Evolutionary conservation across 148 eudicot species (phyloP).

Genomic region (Euryodendron excelsum): DNA sequence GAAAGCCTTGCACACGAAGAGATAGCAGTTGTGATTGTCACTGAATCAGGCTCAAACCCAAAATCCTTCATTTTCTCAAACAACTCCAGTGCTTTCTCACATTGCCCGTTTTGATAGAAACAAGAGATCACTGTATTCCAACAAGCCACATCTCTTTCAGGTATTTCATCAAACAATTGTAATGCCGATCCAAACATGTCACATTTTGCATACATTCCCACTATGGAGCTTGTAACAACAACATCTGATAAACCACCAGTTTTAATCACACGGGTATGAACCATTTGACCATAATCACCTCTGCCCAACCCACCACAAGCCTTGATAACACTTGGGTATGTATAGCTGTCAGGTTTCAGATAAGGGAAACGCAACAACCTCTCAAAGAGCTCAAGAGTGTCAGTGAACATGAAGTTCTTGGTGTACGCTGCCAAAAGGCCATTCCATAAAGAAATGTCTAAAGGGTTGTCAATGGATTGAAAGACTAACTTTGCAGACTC

Average conservation of each 20-base stretch:
- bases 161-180: conserved; percentile 4
- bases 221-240: conserved; percentile 3
- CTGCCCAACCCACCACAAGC: conserved; percentile 35
- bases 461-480: conserved; percentile 14
- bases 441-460: conserved; percentile 32
- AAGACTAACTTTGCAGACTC: conserved; percentile 23
- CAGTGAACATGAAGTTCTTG: conserved; percentile 29
- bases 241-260: conserved; percentile 1
- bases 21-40: conserved; percentile 31
- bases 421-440: conserved; percentile 25
- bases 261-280: conserved; percentile 2
- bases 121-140: conserved; percentile 9
- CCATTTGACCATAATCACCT: conserved; percentile 21
- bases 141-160: conserved; percentile 6
- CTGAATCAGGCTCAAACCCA: conserved; percentile 25
- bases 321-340: conserved; percentile 37
- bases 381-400: conserved; percentile 28
- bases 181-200: neutral
- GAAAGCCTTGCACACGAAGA: conserved; percentile 31
- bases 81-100: conserved; percentile 7
- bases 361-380: conserved; percentile 11
- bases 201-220: conserved; percentile 9
- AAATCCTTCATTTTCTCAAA: conserved; percentile 4
- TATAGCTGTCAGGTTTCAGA: conserved; percentile 27
- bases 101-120: conserved; percentile 7